Base-by-base conservation (phyloP, 2,329 filamentous ascomycete genomes). In the Fusarium sp. region DNA sequence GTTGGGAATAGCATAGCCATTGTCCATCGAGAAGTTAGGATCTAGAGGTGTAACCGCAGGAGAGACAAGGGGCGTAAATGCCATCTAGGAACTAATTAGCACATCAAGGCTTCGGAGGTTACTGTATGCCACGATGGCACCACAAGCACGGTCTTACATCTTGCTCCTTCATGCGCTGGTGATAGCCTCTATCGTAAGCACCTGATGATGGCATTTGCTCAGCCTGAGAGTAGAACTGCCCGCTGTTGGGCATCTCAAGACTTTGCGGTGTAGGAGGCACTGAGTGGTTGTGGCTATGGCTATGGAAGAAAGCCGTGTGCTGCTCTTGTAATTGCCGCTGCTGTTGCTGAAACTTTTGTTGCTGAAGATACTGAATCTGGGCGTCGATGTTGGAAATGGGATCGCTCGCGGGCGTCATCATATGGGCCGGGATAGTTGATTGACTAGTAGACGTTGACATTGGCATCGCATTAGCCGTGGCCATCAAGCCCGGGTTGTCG, bases 21-120 rank as follows among this genome's bases (percentile, higher is more conserved):
- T 79, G 23, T 88, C 86, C 62, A 87, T 81, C 45, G 85, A 83
- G 75, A 92, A 93, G 67, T 90, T 88, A 41, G 87, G 83, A 73
- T 94, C 92, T 50, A 94, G 83, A 22, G 92, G 92, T 3, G 92
- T 94, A 43, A 95, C 92, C 6, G 92, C 92, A n/a, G 92, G 92
- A 19, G 92, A 94, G 13, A 92, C 92, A 30, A 95, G 84, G 1
- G 92, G 92, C 4, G 92, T 95, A 75, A 94, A 94, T 11, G 89
- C 84, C 86, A 92, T 88, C 88, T 91, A 73, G 27, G 70, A 65
- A 68, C 32, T 47, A 27, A 50, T 52, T 47, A 74, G 71, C 46
- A 61, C 19, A 37, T 46, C 20, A 17, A 37, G 32, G 32, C 25
- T 14, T 22, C 9, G 4, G 33, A 54, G 39, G 20, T 17, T 19